Base-by-base conservation (phyloP, 345 rosid genomes). In the Clausena lansium region DNA sequence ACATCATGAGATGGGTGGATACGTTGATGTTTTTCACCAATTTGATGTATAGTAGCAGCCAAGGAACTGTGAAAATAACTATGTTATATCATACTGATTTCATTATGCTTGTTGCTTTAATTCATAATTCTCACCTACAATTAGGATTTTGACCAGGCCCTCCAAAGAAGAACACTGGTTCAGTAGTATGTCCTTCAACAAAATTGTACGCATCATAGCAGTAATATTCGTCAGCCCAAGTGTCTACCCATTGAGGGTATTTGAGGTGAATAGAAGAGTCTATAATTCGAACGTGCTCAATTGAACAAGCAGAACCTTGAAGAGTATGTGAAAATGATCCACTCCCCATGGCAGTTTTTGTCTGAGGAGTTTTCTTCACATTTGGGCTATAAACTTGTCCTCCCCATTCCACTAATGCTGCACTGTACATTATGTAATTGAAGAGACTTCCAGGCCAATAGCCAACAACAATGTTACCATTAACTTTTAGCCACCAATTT, bases 331-430 rank as follows among this genome's bases (percentile, higher is more conserved):
- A 77, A 59, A 75, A 80, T 5, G 38, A 0, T 54, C 92, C 88
- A 72, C 91, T 88, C 17, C 92, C 93, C 92, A 89, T 91, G 32
- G 77, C 19, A 15, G 93, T 88, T 80, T 8, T 81, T 1, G 92
- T 91, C 77, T 89, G 91, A 9, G 91, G 89, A 19, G 30, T 77
- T 78, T 80, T 86, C 74, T 3, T 61, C 79, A 89, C 84, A 75
- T 78, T 77, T 28, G 55, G n/a, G 74, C 92, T 89, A 50, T 82
- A 72, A 58, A 88, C 93, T 79, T 88, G 82, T 15, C 93, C 93
- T 71, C 92, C 93, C 93, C 91, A 88, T 54, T 86, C 77, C 13
- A 88, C 90, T 14, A 84, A 58, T 9, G 61, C 85, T 2, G 93
- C 80, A 55, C 89, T 91, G 22, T 64, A 82, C 1, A 50, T 66